Base-by-base conservation (phyloP, 176 grass and related monocot species). In the Zea luxurians region DNA sequence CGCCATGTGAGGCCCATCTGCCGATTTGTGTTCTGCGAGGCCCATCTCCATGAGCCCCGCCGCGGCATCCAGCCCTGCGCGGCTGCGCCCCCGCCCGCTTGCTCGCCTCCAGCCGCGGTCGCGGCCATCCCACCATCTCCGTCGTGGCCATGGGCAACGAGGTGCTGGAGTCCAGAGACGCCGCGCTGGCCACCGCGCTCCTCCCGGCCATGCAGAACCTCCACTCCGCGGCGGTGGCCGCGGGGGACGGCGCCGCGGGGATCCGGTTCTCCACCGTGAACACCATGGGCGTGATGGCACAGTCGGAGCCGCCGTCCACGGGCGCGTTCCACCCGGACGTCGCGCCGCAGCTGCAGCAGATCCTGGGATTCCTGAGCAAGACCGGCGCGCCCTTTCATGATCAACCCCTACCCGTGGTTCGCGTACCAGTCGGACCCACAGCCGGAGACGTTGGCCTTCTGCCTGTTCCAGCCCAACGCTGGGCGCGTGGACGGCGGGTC, bases 331-430 rank as follows among this genome's bases (percentile, higher is more conserved):
- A 83, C 83, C 21, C 80, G 13, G 87, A 94, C 9, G 42, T 92
- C 12, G n/a, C 87, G 12, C 59, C 91, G 6, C 79, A 86, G 77
- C 87, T 98, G 63, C 81, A 85, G 72, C 68, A 79, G 46, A 88
- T 94, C 68, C 80, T 98, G 62, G 77, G 20, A 0, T 94, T 98
- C 89, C 91, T 98, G 8, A 86, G 87, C 79, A 63, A 48, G 12
- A 98, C 95, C 37, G 47, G 76, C 76, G 79, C 85, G 46, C 95
- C 95, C 4, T 94, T 98, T n/a, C 85, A 98, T 98, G 95, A 80
- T 98, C 38, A 98, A 98, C 66, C 95, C 95, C 10, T 98, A 98
- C 83, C 95, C 95, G 37, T 98, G 86, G 87, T 98, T 98, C 85
- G 95, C 95, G 21, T 98, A 98, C 85, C 95, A 89, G 71, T 66